phyloP scores from a whole-genome alignment of 805 yeast genomes.

The Nadsonia fulvescens region DNA sequence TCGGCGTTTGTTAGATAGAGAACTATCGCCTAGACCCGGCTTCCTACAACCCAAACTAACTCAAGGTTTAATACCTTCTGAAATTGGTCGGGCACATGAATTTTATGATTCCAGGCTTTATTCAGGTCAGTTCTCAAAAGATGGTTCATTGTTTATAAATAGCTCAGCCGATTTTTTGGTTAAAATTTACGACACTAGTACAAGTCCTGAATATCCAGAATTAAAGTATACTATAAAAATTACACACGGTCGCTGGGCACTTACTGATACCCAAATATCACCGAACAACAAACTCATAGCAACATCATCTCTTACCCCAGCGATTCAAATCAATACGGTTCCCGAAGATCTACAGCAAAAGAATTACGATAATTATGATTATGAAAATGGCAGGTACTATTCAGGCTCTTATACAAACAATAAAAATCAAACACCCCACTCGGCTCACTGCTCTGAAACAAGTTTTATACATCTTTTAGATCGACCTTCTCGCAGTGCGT shows the following conservation, averaged over 20 bases:
- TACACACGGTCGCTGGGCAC: constrained; percentile 13
- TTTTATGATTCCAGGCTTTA: constrained; percentile 10
- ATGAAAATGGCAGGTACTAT: too few relatives aligned
- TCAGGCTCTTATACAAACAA: too few relatives aligned
- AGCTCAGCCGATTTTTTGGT: constrained; percentile 14
- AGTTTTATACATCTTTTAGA: too few relatives aligned
- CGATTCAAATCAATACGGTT: too few relatives aligned
- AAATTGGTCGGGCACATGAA: constrained; percentile 6
- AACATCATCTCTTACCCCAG: constrained; percentile 2
- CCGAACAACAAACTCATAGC: constrained; percentile 10
- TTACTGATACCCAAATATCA: constrained; percentile 14
- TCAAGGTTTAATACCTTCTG: constrained; percentile 8
- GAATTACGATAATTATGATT: constrained; percentile 10
- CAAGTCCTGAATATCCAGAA: constrained; percentile 9
- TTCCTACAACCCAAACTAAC: constrained; percentile 6
- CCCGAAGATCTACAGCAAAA: constrained; percentile 12
- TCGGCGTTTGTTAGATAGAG: constrained; percentile 4
- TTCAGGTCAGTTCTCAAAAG: constrained; percentile 15
- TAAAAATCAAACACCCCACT: too few relatives aligned
- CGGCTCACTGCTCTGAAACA: too few relatives aligned
- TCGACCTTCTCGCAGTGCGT: constrained; percentile 4
- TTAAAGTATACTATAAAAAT: constrained; percentile 7
- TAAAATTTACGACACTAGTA: constrained; percentile 10
- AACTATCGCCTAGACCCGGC: too few relatives aligned
- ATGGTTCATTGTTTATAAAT: constrained; percentile 13